Evolutionary conservation across 495 filamentous ascomycete genomes (phyloP).

Genomic region (Tuber brumale): DNA sequence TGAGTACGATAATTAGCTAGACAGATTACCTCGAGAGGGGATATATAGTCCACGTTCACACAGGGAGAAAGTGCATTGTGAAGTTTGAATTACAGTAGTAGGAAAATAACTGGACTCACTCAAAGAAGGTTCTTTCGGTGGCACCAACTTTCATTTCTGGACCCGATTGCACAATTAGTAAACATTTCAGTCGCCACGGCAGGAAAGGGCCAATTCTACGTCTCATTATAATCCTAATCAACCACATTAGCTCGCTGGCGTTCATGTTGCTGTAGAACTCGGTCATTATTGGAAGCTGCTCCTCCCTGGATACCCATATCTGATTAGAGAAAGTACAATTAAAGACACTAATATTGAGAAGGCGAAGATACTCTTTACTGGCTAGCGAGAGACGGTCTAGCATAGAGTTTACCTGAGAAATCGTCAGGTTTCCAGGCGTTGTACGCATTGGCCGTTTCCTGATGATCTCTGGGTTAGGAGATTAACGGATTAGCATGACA

Average conservation of each 20-base stretch:
- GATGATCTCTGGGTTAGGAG: slow-evolving; percentile 55
- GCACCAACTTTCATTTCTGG: slow-evolving; percentile 91
- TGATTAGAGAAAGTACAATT: slow-evolving; percentile 14
- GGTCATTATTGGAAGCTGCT: slow-evolving; percentile 70
- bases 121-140: slow-evolving; percentile 83
- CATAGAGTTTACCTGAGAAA: slow-evolving; percentile 81
- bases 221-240: slow-evolving; percentile 86
- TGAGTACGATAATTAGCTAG: not conserved
- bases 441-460: slow-evolving; percentile 75
- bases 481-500: slow-evolving; percentile 12
- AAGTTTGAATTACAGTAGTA: not conserved
- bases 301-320: slow-evolving; percentile 43
- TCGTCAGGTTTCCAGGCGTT: slow-evolving; percentile 66
- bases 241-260: slow-evolving; percentile 85
- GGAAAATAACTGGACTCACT: slow-evolving; percentile 39
- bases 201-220: slow-evolving; percentile 36
- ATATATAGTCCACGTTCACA: not conserved
- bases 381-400: slow-evolving; percentile 71
- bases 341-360: not conserved
- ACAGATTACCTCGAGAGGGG: slow-evolving; percentile 3
- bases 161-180: not conserved
- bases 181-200: not conserved
- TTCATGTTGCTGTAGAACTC: slow-evolving; percentile 89
- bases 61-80: not conserved
- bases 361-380: slow-evolving; percentile 54